phyloP scores from a whole-genome alignment of 768 basidiomycete species.

The Lactifluus echinatus region DNA sequence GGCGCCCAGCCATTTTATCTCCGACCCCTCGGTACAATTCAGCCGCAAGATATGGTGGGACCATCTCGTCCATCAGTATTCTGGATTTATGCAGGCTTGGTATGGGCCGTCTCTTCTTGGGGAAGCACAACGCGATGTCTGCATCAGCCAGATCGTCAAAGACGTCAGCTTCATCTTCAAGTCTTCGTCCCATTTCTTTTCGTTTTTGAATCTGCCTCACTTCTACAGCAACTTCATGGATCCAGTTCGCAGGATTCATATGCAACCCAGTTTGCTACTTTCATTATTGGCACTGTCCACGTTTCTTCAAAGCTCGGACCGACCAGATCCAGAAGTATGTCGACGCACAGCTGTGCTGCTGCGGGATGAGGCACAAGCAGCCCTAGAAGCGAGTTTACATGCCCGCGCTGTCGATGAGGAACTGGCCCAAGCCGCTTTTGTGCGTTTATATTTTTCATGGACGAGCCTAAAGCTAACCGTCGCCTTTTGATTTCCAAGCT shows the following conservation, averaged over 20 bases:
- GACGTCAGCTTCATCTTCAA: constrained; percentile 61
- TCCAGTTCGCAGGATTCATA: constrained; percentile 39
- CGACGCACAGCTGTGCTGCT: constrained; percentile 50
- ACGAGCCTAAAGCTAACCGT: not conserved
- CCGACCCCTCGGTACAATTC: constrained; percentile 58
- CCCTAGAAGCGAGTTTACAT: constrained; percentile 62
- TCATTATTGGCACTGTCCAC: constrained; percentile 56
- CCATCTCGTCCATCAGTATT: constrained; percentile 50
- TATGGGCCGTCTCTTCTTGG: constrained; percentile 24
- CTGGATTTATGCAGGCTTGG: constrained; percentile 4
- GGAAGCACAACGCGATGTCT: constrained; percentile 37
- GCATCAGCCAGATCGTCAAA: constrained; percentile 37
- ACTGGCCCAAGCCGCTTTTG: constrained; percentile 71
- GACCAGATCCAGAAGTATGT: constrained; percentile 41
- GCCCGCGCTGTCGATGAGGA: constrained; percentile 67
- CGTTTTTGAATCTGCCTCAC: constrained; percentile 61
- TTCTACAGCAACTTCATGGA: constrained; percentile 57
- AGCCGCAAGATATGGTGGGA: constrained; percentile 77
- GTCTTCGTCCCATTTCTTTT: constrained; percentile 61
- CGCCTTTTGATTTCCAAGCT: constrained; percentile 35
- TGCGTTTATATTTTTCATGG: constrained; percentile 27
- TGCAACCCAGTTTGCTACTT: constrained; percentile 62
- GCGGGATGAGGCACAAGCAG: constrained; percentile 58
- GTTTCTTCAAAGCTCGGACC: constrained; percentile 63
- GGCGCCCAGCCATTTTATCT: constrained; percentile 17